Conservation (phyloP, 805 yeast genomes). For the Candida lessepsii region DNA sequence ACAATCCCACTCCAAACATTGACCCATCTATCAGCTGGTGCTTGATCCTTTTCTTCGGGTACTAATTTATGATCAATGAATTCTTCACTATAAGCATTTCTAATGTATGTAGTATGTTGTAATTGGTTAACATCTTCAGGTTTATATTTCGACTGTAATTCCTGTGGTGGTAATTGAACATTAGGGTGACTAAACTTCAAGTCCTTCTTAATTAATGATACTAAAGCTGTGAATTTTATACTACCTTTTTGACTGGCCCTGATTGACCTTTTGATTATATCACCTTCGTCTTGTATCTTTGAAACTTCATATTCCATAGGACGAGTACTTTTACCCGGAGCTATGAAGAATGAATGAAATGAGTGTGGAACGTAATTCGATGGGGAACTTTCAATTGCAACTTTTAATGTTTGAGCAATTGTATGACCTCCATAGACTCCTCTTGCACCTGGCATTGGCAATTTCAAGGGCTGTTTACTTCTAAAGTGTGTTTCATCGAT, state of each 20-base stretch:
- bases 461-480: conserved; percentile 34
- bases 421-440: conserved; percentile 73
- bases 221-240: conserved; percentile 50
- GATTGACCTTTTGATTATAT: conserved; percentile 53
- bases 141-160: conserved; percentile 24
- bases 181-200: conserved; percentile 5
- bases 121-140: conserved; percentile 25
- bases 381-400: conserved; percentile 51
- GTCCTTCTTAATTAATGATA: conserved; percentile 36
- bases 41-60: conserved; percentile 32
- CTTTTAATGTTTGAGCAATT: conserved; percentile 63
- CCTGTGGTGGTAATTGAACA: conserved; percentile 19
- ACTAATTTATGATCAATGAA: conserved; percentile 29
- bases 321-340: conserved; percentile 47
- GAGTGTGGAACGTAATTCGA: conserved; percentile 50
- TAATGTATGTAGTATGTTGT: conserved; percentile 36
- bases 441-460: conserved; percentile 47
- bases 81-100: conserved; percentile 39
- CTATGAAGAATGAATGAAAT: conserved; percentile 60
- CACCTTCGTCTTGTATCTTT: conserved; percentile 51
- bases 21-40: conserved; percentile 40
- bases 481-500: conserved; percentile 26
- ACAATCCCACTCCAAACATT: conserved; percentile 38
- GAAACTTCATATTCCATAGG: conserved; percentile 55
- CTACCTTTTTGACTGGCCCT: conserved; percentile 53